These are phyloP conservation scores for Skeletonema marinoi DNA, from an alignment of 108 stramenopile genomes.

Conservation along the genomic window DNA sequence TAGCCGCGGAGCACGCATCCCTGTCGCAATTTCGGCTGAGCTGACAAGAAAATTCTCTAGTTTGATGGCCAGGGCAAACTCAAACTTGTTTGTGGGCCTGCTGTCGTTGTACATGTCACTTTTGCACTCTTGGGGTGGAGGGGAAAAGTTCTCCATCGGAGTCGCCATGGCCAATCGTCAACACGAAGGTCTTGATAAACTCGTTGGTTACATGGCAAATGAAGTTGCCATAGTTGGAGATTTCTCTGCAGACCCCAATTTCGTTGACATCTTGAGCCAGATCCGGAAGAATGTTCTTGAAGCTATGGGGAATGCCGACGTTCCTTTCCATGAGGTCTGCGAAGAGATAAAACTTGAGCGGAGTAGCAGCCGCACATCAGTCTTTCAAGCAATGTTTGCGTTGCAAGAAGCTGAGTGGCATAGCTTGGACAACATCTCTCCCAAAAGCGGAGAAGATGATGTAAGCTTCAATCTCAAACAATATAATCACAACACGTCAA, in stretches of 20 bases:
- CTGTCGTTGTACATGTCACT: slow-evolving; percentile 16
- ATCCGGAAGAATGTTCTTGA: slow-evolving; percentile 24
- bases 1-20: slow-evolving; percentile 9
- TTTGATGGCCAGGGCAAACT: slow-evolving; percentile 1
- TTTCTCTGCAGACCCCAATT: slow-evolving; percentile 7
- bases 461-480: slow-evolving; percentile 11
- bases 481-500: slow-evolving; percentile 3
- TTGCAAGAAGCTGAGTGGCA: slow-evolving; percentile 16
- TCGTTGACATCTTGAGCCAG: slow-evolving; percentile 3
- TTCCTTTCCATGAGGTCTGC: slow-evolving; percentile 19
- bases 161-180: slow-evolving; percentile 15
- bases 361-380: slow-evolving; percentile 12
- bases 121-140: slow-evolving; percentile 11
- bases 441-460: not conserved
- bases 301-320: slow-evolving; percentile 26
- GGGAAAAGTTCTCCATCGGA: slow-evolving; percentile 9
- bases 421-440: slow-evolving; percentile 15
- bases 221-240: slow-evolving; percentile 13
- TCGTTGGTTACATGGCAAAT: slow-evolving; percentile 23
- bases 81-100: slow-evolving; percentile 19
- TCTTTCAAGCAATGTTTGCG: slow-evolving; percentile 25
- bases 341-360: slow-evolving; percentile 12
- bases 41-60: not conserved
- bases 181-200: slow-evolving; percentile 11
- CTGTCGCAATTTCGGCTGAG: slow-evolving; percentile 3